phyloP scores from a whole-genome alignment of 352 stramenopile species.

The Phytophthora palmivora region DNA sequence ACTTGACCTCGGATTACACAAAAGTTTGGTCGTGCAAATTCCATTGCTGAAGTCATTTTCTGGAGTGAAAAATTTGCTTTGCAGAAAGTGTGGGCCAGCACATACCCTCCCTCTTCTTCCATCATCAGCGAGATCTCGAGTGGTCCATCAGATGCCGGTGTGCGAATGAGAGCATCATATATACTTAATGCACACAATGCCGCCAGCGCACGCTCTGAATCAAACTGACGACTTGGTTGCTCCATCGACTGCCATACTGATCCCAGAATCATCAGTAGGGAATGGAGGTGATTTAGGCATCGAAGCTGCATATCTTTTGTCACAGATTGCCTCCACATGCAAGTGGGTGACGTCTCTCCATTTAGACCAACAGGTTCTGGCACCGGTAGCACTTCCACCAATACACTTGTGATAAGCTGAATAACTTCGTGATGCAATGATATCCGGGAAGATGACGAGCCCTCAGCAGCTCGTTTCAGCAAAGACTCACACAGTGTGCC shows the following conservation, averaged over 20 bases:
- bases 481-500: constrained; percentile 80
- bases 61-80: constrained; percentile 86
- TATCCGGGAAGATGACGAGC: constrained; percentile 91
- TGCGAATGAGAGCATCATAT: constrained; percentile 85
- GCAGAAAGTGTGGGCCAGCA: constrained; percentile 85
- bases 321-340: constrained; percentile 81
- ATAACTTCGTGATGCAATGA: constrained; percentile 91
- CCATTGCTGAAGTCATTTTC: constrained; percentile 81
- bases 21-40: constrained; percentile 83
- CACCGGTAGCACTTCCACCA: constrained; percentile 87
- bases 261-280: constrained; percentile 79
- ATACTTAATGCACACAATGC: constrained; percentile 81
- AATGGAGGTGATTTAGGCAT: constrained; percentile 80
- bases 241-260: constrained; percentile 91
- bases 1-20: constrained; percentile 75
- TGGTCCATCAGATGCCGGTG: constrained; percentile 70
- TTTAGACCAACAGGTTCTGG: constrained; percentile 46
- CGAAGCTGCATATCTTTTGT: constrained; percentile 83
- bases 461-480: constrained; percentile 80
- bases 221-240: constrained; percentile 85
- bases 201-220: constrained; percentile 85
- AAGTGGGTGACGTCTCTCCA: constrained; percentile 29
- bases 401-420: constrained; percentile 80
- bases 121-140: constrained; percentile 88
- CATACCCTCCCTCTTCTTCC: constrained; percentile 79